Percentiles rank a stretch among this genome's conserved stretches.
Conservation (phyloP, 306 rosid species). For the Pueraria montana region DNA sequence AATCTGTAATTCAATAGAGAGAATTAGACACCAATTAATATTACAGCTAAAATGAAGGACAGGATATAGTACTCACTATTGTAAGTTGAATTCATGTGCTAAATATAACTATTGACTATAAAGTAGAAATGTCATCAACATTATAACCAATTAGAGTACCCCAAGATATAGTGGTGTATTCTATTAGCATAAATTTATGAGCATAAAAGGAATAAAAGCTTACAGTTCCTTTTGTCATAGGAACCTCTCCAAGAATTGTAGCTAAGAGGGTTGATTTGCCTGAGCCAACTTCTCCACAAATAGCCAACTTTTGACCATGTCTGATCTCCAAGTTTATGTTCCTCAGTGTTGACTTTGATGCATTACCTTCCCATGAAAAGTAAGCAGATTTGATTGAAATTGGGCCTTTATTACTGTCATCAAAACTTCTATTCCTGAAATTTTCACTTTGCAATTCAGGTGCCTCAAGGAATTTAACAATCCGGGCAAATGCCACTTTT, state of each 20-base stretch:
- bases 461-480: slow-evolving; percentile 66
- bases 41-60: not conserved
- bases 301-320: slow-evolving; percentile 71
- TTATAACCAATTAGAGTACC: not conserved
- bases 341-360: slow-evolving; percentile 59
- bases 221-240: slow-evolving; percentile 64
- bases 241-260: slow-evolving; percentile 73
- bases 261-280: slow-evolving; percentile 65
- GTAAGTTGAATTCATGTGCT: not conserved
- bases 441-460: slow-evolving; percentile 61
- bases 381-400: slow-evolving; percentile 54
- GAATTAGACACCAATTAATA: not conserved
- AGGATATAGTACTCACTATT: not conserved
- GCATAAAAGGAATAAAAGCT: slow-evolving; percentile 30
- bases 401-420: slow-evolving; percentile 29
- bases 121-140: not conserved
- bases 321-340: slow-evolving; percentile 60
- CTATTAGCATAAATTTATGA: not conserved
- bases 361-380: slow-evolving; percentile 71
- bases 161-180: not conserved
- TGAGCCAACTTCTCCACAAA: slow-evolving; percentile 85
- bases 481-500: slow-evolving; percentile 66
- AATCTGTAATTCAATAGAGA: slow-evolving; percentile 40
- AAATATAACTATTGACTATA: not conserved
- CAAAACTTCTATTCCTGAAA: slow-evolving; percentile 26